These are phyloP conservation scores for Globisporangium ultimum DNA, from an alignment of 352 stramenopile genomes.

Conservation along the genomic window DNA sequence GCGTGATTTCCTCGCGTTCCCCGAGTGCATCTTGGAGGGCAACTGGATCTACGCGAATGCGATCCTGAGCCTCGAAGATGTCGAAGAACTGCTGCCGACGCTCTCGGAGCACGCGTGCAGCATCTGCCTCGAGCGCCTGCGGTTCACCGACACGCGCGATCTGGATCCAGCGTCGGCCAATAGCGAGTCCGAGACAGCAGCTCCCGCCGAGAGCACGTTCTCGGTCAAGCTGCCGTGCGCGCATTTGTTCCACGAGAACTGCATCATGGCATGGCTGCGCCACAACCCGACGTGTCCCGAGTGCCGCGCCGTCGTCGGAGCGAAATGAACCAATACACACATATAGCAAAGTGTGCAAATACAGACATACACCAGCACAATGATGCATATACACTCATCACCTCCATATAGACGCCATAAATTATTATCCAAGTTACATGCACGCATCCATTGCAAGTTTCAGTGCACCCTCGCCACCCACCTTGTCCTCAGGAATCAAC, in stretches of 20 bases:
- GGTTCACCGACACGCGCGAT: slow-evolving; percentile 18
- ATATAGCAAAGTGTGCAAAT: too few species aligned
- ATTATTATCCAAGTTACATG: too few species aligned
- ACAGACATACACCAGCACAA: too few species aligned
- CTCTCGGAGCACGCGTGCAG: slow-evolving; percentile 42
- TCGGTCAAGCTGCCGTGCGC: slow-evolving; percentile 45
- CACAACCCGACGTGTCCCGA: slow-evolving; percentile 57
- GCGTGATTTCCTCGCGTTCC: slow-evolving; percentile 50
- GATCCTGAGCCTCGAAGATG: slow-evolving; percentile 55
- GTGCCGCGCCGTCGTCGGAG: slow-evolving; percentile 40
- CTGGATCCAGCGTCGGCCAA: slow-evolving; percentile 8
- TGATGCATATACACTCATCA: too few species aligned
- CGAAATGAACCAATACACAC: slow-evolving; percentile 1
- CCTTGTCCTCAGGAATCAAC: too few species aligned
- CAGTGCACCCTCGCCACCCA: too few species aligned
- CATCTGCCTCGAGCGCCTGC: slow-evolving; percentile 49
- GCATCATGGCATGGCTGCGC: slow-evolving; percentile 61
- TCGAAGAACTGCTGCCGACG: slow-evolving; percentile 30
- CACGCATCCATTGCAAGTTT: too few species aligned
- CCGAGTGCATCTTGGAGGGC: slow-evolving; percentile 38
- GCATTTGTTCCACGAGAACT: slow-evolving; percentile 65
- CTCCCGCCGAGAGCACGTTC: slow-evolving; percentile 15
- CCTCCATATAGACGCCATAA: too few species aligned
- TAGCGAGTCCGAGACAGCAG: slow-evolving; percentile 1
- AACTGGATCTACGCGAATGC: slow-evolving; percentile 56